Percentiles rank a stretch among this genome's conserved stretches.
Evolutionary conservation across 495 filamentous ascomycete species (phyloP).

Genomic region (Melanomma pulvis-pyrius): DNA sequence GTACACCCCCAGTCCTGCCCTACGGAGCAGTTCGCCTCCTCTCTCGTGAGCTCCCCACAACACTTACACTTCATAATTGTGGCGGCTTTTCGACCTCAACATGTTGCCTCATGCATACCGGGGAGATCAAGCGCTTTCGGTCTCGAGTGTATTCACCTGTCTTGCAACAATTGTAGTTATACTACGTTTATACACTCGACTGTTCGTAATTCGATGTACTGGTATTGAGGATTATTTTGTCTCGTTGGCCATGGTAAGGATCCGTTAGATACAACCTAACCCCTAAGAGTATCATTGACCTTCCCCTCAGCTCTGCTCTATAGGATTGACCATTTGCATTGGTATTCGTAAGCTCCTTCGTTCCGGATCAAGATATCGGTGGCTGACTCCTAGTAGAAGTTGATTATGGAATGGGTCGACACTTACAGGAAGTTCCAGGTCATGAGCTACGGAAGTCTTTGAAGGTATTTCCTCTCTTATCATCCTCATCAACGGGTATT

Average conservation of each 20-base stretch:
- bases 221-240: constrained; percentile 40
- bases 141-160: constrained; percentile 20
- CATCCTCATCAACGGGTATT: neutral
- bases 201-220: constrained; percentile 25
- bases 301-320: constrained; percentile 32
- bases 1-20: neutral
- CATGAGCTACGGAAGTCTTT: constrained; percentile 23
- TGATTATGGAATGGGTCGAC: constrained; percentile 39
- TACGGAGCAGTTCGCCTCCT: neutral
- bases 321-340: constrained; percentile 36
- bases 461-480: constrained; percentile 13
- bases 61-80: no score
- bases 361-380: neutral
- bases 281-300: neutral
- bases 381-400: constrained; percentile 17
- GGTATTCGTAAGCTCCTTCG: constrained; percentile 20
- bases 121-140: constrained; percentile 6
- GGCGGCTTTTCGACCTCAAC: neutral
- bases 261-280: neutral
- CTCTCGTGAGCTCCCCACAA: no score
- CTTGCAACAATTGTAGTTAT: constrained; percentile 30
- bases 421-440: neutral
- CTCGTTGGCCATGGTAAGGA: constrained; percentile 29
- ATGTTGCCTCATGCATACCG: constrained; percentile 3
- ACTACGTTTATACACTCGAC: constrained; percentile 32